phyloP scores from a whole-genome alignment of 2,329 filamentous ascomycete genomes.

The Sarocladiaceae sp. region DNA sequence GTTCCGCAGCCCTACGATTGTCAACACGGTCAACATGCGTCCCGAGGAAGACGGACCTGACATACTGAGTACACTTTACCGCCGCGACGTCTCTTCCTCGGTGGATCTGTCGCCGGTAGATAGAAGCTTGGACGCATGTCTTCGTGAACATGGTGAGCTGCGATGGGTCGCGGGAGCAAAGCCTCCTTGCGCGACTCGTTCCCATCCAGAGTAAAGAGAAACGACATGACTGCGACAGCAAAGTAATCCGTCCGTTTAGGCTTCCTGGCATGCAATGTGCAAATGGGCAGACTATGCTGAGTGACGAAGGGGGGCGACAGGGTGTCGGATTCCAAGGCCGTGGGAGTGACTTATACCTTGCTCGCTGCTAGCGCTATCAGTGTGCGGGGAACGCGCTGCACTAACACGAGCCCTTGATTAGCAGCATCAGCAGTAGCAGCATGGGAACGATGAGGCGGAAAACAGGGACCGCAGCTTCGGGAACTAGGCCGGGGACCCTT shows the following conservation, averaged over 20 bases:
- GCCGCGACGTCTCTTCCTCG: constrained; percentile 3
- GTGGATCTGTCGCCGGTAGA: not conserved
- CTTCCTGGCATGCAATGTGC: too few relatives aligned
- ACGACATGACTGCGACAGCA: not conserved
- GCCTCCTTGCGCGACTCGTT: not conserved
- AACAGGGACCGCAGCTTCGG: not conserved
- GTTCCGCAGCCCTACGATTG: not conserved
- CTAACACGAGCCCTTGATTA: not conserved
- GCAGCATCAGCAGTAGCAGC: too few relatives aligned
- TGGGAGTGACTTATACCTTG: not conserved
- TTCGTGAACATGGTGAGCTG: not conserved
- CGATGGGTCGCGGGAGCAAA: not conserved
- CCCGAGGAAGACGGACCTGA: not conserved
- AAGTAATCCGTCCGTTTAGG: too few relatives aligned
- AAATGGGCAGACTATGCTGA: not conserved
- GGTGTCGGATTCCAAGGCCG: not conserved
- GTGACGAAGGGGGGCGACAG: not conserved
- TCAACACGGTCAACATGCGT: not conserved
- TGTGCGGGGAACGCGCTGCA: not conserved
- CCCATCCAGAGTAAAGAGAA: not conserved
- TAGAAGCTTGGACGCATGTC: not conserved
- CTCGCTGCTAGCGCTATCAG: not conserved
- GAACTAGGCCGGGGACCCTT: too few relatives aligned
- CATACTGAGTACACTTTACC: not conserved
- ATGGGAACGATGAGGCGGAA: too few relatives aligned